Conservation (phyloP, 768 basidiomycete genomes). For the Leccinum uliginosum region DNA sequence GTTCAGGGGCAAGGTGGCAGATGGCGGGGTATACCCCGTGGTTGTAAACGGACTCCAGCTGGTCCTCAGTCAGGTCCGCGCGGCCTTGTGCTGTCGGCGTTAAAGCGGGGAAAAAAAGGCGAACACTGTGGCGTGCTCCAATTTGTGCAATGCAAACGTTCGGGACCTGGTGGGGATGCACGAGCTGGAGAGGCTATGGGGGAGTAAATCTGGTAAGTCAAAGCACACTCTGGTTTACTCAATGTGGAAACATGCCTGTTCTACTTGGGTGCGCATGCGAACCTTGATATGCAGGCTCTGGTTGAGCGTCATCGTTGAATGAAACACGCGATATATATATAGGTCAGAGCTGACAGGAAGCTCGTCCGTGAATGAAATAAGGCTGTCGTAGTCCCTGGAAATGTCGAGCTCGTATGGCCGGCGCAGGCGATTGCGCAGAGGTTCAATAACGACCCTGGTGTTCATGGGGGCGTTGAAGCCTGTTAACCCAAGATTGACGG, state of each 20-base stretch:
- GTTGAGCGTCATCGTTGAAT: neutral
- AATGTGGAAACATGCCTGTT: neutral
- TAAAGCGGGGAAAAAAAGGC: conserved; percentile 3
- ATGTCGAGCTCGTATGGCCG: neutral
- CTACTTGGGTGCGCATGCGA: neutral
- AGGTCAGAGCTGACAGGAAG: neutral
- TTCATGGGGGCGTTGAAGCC: neutral
- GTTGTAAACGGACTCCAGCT: neutral
- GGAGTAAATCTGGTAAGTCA: neutral
- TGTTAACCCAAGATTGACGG: neutral
- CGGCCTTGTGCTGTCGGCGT: neutral
- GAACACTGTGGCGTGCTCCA: neutral
- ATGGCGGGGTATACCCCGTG: neutral
- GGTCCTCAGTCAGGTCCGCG: neutral
- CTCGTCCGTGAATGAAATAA: conserved; percentile 1
- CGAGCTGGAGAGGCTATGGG: neutral
- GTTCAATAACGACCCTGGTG: neutral
- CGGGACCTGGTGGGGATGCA: conserved; percentile 1
- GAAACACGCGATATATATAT: conserved; percentile 1
- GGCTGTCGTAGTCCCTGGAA: conserved; percentile 1
- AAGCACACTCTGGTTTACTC: neutral
- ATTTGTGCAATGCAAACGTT: conserved; percentile 5
- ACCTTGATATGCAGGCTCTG: neutral
- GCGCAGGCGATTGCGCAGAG: neutral
- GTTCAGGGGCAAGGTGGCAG: neutral